phyloP scores from a whole-genome alignment of 192 early-diverging fungal species.

The Dimargaris cristalligena region DNA sequence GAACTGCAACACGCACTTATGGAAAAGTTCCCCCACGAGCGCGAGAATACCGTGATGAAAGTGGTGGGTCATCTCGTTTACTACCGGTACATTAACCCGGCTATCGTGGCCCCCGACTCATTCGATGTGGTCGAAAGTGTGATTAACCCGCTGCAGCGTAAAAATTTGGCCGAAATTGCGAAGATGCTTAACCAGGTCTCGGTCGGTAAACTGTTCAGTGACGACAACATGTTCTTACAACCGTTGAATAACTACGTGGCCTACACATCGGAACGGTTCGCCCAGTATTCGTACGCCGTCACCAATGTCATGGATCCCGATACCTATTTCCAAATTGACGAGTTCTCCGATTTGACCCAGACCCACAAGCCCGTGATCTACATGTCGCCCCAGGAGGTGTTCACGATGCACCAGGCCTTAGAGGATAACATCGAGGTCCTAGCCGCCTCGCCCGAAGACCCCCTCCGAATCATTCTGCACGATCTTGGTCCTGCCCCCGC shows the following conservation, averaged over 20 bases:
- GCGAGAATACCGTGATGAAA: conserved; percentile 64
- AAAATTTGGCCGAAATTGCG: conserved; percentile 89
- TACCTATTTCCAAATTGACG: conserved; percentile 78
- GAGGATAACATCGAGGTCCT: conserved; percentile 65
- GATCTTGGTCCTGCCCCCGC: conserved; percentile 46
- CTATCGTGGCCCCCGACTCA: conserved; percentile 90
- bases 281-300: conserved; percentile 72
- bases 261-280: conserved; percentile 59
- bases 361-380: conserved; percentile 75
- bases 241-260: conserved; percentile 70
- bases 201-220: conserved; percentile 61
- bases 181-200: conserved; percentile 94
- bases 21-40: conserved; percentile 66
- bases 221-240: conserved; percentile 47
- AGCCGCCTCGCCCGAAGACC: conserved; percentile 32
- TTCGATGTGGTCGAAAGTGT: conserved; percentile 84
- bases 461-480: conserved; percentile 41
- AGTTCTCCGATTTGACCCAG: conserved; percentile 60
- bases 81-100: conserved; percentile 97
- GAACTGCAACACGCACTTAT: conserved; percentile 63
- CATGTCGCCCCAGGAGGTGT: conserved; percentile 83
- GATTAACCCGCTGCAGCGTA: conserved; percentile 77
- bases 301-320: conserved; percentile 77
- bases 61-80: conserved; percentile 91
- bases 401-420: conserved; percentile 70